phyloP scores from a whole-genome alignment of 2,329 filamentous ascomycete genomes.

The Grosmannia huntii region DNA sequence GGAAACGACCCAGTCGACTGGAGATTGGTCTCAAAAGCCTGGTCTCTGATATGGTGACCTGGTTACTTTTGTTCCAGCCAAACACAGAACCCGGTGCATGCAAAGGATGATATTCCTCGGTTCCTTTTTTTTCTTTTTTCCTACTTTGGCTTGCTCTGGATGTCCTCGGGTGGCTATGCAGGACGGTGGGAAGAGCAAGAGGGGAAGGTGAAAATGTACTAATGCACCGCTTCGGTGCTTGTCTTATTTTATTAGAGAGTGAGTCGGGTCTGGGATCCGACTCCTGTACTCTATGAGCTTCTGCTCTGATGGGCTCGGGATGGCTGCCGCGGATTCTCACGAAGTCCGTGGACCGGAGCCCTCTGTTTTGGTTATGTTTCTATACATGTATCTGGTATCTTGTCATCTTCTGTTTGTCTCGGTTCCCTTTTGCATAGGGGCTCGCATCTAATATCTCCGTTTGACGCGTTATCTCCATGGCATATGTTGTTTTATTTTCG shows the following conservation, averaged over 20 bases:
- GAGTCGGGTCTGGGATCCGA: not conserved
- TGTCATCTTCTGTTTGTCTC: not conserved
- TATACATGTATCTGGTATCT: constrained; percentile 1
- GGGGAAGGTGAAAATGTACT: not conserved
- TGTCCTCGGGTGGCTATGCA: not conserved
- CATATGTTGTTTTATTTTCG: not conserved
- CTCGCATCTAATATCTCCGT: not conserved
- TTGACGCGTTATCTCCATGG: not conserved
- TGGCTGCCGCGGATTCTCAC: not conserved
- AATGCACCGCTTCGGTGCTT: not conserved
- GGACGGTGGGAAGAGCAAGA: not conserved
- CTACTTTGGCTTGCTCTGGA: not conserved
- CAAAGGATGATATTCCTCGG: not conserved
- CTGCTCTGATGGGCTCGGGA: not conserved
- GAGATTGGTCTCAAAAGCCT: not conserved
- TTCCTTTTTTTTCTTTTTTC: not conserved
- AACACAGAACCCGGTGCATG: not conserved
- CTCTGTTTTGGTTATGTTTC: not conserved
- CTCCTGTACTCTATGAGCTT: not conserved
- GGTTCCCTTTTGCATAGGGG: not conserved
- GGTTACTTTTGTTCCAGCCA: not conserved
- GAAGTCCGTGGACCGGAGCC: not conserved
- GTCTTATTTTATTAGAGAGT: not conserved
- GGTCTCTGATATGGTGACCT: not conserved
- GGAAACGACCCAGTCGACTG: not conserved